Percentiles rank a stretch among this genome's conserved stretches.
These are phyloP conservation scores for Chaetomiaceae sp. DNA, from an alignment of 2,329 filamentous ascomycete genomes.

Conservation along the genomic window DNA sequence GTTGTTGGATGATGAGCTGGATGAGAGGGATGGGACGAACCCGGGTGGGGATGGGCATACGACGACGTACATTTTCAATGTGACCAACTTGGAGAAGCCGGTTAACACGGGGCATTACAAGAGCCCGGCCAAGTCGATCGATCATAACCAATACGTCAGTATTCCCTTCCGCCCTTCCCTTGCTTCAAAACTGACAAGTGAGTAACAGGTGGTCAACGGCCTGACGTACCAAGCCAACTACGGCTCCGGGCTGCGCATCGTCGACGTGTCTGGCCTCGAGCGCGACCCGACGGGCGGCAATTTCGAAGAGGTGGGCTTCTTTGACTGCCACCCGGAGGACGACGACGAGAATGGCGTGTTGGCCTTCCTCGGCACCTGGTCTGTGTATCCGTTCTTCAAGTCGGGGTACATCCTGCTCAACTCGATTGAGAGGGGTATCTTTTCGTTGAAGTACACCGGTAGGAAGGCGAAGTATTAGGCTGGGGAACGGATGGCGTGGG, in stretches of 20 bases:
- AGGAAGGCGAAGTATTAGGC: not conserved
- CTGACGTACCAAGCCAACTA: conserved; percentile 8
- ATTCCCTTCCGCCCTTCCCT: not conserved
- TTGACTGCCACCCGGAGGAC: conserved; percentile 5
- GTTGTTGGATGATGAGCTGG: conserved; percentile 3
- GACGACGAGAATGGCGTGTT: not conserved
- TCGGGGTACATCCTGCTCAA: conserved; percentile 7
- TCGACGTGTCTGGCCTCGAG: conserved; percentile 1
- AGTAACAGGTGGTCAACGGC: conserved; percentile 2
- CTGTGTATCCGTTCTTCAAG: conserved; percentile 6
- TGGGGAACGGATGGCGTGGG: too few species aligned
- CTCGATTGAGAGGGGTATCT: conserved; percentile 8
- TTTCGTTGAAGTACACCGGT: conserved; percentile 2
- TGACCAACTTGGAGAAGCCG: not conserved
- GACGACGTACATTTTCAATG: conserved; percentile 5
- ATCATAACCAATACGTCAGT: conserved; percentile 7
- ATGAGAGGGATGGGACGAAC: not conserved
- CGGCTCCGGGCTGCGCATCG: conserved; percentile 6
- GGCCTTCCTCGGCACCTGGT: conserved; percentile 3
- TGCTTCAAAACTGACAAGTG: not conserved
- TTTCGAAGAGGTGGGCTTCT: conserved; percentile 4
- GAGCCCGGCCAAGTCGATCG: conserved; percentile 6
- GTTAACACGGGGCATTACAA: conserved; percentile 6
- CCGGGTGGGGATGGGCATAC: not conserved
- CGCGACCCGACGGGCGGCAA: conserved; percentile 4